Conservation (phyloP, 2,329 filamentous ascomycete species). For the Sporothrix mexicana region DNA sequence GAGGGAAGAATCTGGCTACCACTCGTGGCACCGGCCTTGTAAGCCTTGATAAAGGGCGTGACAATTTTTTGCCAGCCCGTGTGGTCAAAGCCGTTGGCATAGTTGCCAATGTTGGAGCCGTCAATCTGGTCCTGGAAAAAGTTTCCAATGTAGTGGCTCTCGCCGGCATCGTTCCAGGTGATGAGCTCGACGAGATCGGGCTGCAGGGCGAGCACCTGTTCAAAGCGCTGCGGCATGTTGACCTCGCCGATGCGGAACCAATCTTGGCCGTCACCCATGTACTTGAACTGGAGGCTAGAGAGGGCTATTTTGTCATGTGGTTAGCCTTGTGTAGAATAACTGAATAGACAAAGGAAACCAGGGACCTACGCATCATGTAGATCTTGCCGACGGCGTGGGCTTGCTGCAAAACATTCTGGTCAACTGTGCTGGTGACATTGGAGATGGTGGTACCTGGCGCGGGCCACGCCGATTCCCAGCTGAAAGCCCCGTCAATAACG, state of each 20-base stretch:
- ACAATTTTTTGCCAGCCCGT: conserved; percentile 15
- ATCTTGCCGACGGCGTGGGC: conserved; percentile 15
- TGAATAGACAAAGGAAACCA: neutral
- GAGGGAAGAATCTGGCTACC: neutral
- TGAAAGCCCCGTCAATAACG: conserved; percentile 5
- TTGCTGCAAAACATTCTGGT: conserved; percentile 7
- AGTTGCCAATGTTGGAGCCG: conserved; percentile 7
- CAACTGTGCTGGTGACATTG: conserved; percentile 9
- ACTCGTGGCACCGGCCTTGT: neutral
- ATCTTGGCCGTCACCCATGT: neutral
- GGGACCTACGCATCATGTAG: conserved; percentile 10
- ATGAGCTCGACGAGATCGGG: conserved; percentile 15
- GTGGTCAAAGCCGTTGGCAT: conserved; percentile 16
- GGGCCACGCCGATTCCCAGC: conserved; percentile 13
- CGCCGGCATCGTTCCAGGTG: conserved; percentile 13
- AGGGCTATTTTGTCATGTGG: neutral
- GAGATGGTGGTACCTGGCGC: conserved; percentile 14
- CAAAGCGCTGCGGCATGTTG: conserved; percentile 6
- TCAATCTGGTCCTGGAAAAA: conserved; percentile 16
- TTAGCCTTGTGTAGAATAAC: neutral
- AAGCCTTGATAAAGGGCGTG: conserved; percentile 14
- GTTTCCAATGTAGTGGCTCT: conserved; percentile 17
- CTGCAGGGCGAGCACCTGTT: conserved; percentile 14
- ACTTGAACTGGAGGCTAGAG: conserved; percentile 1
- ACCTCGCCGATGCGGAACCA: conserved; percentile 9